Conservation (phyloP, 805 yeast genomes). For the Debaryomyces prosopidis region DNA sequence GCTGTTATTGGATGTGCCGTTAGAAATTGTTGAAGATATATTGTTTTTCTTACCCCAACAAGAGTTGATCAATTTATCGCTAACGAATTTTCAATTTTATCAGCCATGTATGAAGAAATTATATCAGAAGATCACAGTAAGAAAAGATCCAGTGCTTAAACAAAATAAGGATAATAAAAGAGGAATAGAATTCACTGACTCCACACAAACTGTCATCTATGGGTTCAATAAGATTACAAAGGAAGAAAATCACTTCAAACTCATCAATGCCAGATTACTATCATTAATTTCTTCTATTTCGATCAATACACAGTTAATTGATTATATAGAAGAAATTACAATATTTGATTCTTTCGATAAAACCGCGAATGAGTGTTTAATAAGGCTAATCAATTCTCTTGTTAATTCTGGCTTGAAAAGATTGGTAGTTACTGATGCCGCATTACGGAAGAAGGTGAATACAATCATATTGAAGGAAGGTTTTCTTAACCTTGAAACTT, state of each 20-base stretch:
- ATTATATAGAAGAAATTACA: slow-evolving; percentile 17
- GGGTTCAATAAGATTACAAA: slow-evolving; percentile 21
- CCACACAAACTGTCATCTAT: slow-evolving; percentile 22
- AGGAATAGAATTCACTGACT: slow-evolving; percentile 20
- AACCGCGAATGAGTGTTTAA: slow-evolving; percentile 3
- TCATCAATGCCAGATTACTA: slow-evolving; percentile 28
- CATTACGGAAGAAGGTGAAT: slow-evolving; percentile 4
- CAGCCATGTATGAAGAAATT: slow-evolving; percentile 30
- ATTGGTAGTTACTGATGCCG: slow-evolving; percentile 10
- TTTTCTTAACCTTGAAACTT: slow-evolving; percentile 10
- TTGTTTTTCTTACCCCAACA: slow-evolving; percentile 26
- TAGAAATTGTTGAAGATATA: not conserved
- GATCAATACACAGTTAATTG: slow-evolving; percentile 25
- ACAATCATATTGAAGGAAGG: slow-evolving; percentile 3
- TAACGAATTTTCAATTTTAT: slow-evolving; percentile 36
- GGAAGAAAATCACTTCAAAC: slow-evolving; percentile 18
- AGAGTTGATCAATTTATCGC: slow-evolving; percentile 29
- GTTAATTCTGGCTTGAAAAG: slow-evolving; percentile 3
- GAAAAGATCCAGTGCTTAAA: slow-evolving; percentile 17
- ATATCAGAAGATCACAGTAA: slow-evolving; percentile 25
- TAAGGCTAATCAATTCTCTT: slow-evolving; percentile 3
- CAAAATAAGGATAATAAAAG: slow-evolving; percentile 2
- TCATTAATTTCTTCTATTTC: slow-evolving; percentile 23
- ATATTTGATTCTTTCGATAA: slow-evolving; percentile 14
- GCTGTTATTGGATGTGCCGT: slow-evolving; percentile 3